Base-by-base conservation (phyloP, 2,329 filamentous ascomycete species). In the Penicillium polonicum region DNA sequence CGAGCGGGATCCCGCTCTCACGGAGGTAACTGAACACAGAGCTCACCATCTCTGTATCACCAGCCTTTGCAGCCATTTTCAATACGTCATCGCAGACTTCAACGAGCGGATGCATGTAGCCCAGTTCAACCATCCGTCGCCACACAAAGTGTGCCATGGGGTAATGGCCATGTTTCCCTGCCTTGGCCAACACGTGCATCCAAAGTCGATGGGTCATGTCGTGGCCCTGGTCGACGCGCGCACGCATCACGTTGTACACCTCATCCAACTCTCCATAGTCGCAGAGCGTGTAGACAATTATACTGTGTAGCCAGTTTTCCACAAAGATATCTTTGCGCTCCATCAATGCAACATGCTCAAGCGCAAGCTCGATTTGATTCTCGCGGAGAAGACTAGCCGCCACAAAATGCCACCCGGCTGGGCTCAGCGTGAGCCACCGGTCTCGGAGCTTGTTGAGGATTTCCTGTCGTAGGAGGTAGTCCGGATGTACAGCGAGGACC, bases 401-500 rank as follows among this genome's bases (percentile, higher is more conserved):
- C 21, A 95, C 80, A 68, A 84, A 85, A 65, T 89, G 84, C 70
- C 83, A 84, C 9, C 86, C 88, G 7, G 82, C 79, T 12, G 80
- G 82, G 42, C 81, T 85, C 9, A 90, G 76, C 9, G 79, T 77
- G 52, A 89, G 82, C 89, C 91, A 96, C 61, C 85, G 82, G 55
- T 85, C 80, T 67, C 85, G 85, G 46, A 80, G 67, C 55, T 88
- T 86, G 54, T 84, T 78, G 39, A 97, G 77, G 4, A 96, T 81
- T 36, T 87, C 81, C 52, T 84, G 83, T 36, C 92, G 86, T 25
- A 94, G 77, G 6, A 91, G 65, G 66, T 95, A 93, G 73, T 97
- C 90, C 0, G 93, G 91, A 71, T 97, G 94, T 9, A 94, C 84
- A 0, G 90, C 85, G 25, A 97, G 80, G 5, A 84, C 88, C 80